Evolutionary conservation across 441 rosid species (phyloP), one percentile per base, ranked within the genome.

Genomic region (Gossypium laxum): DNA sequence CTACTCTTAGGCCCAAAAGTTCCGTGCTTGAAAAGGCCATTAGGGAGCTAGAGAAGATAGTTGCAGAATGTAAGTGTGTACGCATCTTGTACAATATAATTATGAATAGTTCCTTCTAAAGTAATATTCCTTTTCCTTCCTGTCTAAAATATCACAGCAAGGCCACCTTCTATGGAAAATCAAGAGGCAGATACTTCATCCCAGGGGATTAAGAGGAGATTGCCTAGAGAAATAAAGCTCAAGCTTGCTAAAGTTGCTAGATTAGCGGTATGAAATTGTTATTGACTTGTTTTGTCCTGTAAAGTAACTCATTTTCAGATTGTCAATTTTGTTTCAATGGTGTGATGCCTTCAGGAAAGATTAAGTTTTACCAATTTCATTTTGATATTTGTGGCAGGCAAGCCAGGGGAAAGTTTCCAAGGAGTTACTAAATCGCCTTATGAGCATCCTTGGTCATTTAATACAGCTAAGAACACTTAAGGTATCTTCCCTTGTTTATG

Each of bases 191-290:
- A 94, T 81, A 43, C 74, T 69, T 78, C 95, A 60, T 76, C 86
- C 74, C 98, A 84, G 83, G 86, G 80, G 61, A 82, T 89, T 59
- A 94, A 94, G 79, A 94, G 97, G 86, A 92, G 98, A 83, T 87
- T 94, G 83, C 98, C 98, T 43, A 83, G 85, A 77, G 97, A 92
- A 76, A 76, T 92, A 75, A 94, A 94, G 87, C 69, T 82, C 74
- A 94, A 89, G 77, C 99, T 94, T 61, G 92, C 91, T 75, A 89
- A 85, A 90, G 97, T 94, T 72, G 98, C 98, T 74, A 88, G 94
- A 85, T 80, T 90, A 77, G 97, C 93, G 90, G 98, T 94, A 89
- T 45, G 69, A 17, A 22, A 73, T 74, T 24, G 28, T 63, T 51
- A 15, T 28, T 50, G 32, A 24, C 22, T 7, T 55, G 4, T 14